A percentile compares a stretch with the other conserved stretches of the same genome.
Evolutionary conservation across 352 stramenopile species (phyloP).

Genomic region (Globisporangium alternatum): DNA sequence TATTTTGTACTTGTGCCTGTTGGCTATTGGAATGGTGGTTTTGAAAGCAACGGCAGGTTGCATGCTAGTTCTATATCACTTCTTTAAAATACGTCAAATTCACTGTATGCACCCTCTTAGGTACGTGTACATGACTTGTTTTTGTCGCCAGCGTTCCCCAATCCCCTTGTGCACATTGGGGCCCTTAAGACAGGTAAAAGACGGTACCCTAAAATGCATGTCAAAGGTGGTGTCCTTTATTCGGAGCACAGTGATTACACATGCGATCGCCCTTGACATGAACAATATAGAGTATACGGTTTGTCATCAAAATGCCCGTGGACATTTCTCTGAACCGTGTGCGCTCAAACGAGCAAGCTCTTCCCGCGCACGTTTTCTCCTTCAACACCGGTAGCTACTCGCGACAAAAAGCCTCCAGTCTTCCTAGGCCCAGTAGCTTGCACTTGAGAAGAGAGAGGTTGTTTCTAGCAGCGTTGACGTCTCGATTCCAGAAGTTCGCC

Average conservation of each 20-base stretch:
- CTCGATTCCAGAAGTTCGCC: constrained; percentile 5
- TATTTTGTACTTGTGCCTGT: too few species aligned
- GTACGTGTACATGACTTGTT: too few species aligned
- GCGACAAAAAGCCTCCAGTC: neutral
- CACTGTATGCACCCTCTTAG: too few species aligned
- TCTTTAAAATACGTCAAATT: too few species aligned
- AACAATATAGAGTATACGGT: neutral
- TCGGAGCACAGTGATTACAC: constrained; percentile 2
- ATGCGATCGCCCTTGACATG: constrained; percentile 1
- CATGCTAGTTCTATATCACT: too few species aligned
- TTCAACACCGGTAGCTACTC: neutral
- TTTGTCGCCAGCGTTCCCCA: too few species aligned
- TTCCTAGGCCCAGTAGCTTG: neutral
- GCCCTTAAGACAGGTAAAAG: too few species aligned
- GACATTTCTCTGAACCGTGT: neutral
- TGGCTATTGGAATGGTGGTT: too few species aligned
- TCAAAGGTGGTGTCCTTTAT: neutral
- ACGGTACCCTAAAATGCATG: constrained; percentile 7
- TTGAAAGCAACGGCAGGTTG: too few species aligned
- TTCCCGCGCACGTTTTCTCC: neutral
- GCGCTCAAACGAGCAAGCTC: constrained; percentile 1
- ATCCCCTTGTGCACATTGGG: too few species aligned
- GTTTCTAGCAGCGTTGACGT: constrained; percentile 3
- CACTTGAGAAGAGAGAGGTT: constrained; percentile 1
- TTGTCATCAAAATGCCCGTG: neutral